Conservation (phyloP, 108 stramenopile genomes). For the Cyclostephanos tholiformis region DNA sequence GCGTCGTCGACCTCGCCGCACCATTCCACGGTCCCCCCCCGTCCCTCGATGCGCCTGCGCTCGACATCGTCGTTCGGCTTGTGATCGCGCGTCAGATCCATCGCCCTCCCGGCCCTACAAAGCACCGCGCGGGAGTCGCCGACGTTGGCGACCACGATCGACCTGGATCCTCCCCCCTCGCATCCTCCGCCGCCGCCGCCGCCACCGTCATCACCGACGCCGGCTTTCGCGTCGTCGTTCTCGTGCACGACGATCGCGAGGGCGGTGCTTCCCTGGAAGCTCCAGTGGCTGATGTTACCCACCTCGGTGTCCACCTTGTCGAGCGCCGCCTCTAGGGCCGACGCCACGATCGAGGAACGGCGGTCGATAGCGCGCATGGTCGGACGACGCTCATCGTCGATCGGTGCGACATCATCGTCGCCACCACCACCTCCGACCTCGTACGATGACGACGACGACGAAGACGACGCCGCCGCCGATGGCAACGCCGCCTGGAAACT, state of each 20-base stretch:
- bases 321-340: slow-evolving; percentile 58
- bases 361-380: neutral
- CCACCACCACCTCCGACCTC: neutral
- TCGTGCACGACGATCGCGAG: slow-evolving; percentile 76
- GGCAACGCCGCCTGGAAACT: slow-evolving; percentile 59
- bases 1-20: slow-evolving; percentile 54
- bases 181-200: neutral
- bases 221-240: slow-evolving; percentile 13
- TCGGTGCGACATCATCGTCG: slow-evolving; percentile 3
- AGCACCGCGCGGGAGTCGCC: slow-evolving; percentile 91
- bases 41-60: slow-evolving; percentile 59
- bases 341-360: slow-evolving; percentile 9
- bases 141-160: slow-evolving; percentile 86
- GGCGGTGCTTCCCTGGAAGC: slow-evolving; percentile 89
- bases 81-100: slow-evolving; percentile 84
- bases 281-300: slow-evolving; percentile 67
- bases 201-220: too few species aligned
- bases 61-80: slow-evolving; percentile 79
- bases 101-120: slow-evolving; percentile 62
- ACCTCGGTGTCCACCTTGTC: slow-evolving; percentile 74
- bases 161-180: slow-evolving; percentile 11
- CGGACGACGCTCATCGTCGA: neutral
- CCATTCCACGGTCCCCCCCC: slow-evolving; percentile 87
- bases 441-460: neutral
- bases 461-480: slow-evolving; percentile 3